Evolutionary conservation across 129 eudicot species (phyloP).

Genomic region (Gnaphalium uliginosum): DNA sequence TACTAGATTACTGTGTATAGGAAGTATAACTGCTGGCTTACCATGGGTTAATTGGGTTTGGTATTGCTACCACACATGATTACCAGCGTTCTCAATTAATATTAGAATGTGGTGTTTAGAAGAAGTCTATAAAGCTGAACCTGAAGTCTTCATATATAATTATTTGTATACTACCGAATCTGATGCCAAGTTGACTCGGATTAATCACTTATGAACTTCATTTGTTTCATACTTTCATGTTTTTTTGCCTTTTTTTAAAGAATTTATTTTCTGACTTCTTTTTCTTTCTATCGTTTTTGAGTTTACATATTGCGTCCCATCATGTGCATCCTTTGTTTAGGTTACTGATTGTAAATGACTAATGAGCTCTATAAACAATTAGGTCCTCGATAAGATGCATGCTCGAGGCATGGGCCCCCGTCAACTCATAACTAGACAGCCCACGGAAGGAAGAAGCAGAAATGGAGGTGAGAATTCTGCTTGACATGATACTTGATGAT

Average conservation of each 20-base stretch:
- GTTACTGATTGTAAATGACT: constrained; percentile 9
- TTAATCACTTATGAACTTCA: not conserved
- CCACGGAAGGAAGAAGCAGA: constrained; percentile 78
- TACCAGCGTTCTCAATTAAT: not conserved
- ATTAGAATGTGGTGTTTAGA: not conserved
- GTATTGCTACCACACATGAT: too few relatives aligned
- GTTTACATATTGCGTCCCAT: not conserved
- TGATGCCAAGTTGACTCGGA: not conserved
- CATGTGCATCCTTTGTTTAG: not conserved
- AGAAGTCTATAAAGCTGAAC: not conserved
- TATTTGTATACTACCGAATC: not conserved
- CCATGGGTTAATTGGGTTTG: too few relatives aligned
- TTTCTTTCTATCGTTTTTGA: not conserved
- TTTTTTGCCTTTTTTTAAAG: not conserved
- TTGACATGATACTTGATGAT: not conserved
- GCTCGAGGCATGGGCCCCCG: constrained; percentile 96
- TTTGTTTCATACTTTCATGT: too few relatives aligned
- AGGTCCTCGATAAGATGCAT: constrained; percentile 98
- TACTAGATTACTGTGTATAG: too few relatives aligned
- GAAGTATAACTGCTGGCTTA: too few relatives aligned
- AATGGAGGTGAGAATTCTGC: constrained; percentile 67
- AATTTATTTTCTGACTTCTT: not conserved
- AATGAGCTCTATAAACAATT: constrained; percentile 5
- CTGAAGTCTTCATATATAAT: not conserved
- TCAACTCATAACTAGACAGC: constrained; percentile 81